These are phyloP conservation scores for Rugonectria rugulosa DNA, from an alignment of 2,329 filamentous ascomycete genomes.

Conservation along the genomic window DNA sequence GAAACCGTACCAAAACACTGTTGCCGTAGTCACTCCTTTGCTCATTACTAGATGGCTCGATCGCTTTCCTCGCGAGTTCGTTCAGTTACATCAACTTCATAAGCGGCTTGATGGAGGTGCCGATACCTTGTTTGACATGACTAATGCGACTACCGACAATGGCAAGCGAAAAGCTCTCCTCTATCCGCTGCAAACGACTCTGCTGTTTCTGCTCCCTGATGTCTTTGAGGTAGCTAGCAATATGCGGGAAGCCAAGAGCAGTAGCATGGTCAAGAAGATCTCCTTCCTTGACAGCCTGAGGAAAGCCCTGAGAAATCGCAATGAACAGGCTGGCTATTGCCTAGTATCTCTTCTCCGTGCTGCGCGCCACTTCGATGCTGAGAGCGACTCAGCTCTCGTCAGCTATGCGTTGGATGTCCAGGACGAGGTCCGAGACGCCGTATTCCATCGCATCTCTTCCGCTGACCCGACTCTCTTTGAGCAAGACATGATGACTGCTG, in stretches of 20 bases:
- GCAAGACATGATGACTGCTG: conserved; percentile 70
- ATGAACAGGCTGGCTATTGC: conserved; percentile 73
- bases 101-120: conserved; percentile 70
- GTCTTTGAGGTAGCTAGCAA: conserved; percentile 75
- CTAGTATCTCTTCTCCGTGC: conserved; percentile 68
- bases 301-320: conserved; percentile 69
- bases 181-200: conserved; percentile 68
- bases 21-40: conserved; percentile 68
- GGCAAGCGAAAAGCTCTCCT: conserved; percentile 62
- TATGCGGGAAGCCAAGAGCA: conserved; percentile 68
- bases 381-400: conserved; percentile 69
- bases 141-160: conserved; percentile 66
- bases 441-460: conserved; percentile 63
- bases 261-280: conserved; percentile 70
- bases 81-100: conserved; percentile 66
- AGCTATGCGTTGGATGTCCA: conserved; percentile 76
- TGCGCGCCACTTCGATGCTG: conserved; percentile 68
- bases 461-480: conserved; percentile 63
- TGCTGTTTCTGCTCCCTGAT: conserved; percentile 71
- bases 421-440: conserved; percentile 71
- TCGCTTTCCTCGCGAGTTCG: conserved; percentile 69
- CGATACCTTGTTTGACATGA: conserved; percentile 75
- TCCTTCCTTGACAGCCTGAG: conserved; percentile 69
- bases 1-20: conserved; percentile 68
- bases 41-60: conserved; percentile 73